Conservation (phyloP, 306 rosid species). For the Lupinus albus region DNA sequence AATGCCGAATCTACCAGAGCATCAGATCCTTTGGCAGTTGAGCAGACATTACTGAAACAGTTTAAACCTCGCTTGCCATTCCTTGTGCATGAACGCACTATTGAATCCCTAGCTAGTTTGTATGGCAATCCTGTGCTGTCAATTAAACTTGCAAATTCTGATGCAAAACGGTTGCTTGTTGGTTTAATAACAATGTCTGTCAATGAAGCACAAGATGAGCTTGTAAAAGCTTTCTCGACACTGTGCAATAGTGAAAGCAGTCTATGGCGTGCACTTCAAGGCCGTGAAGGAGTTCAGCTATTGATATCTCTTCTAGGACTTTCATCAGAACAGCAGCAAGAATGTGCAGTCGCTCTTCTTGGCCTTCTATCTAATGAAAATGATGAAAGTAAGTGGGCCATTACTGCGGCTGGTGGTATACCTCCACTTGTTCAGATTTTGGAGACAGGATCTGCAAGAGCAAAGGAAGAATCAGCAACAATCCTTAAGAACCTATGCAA, state of each 20-base stretch:
- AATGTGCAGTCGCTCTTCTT: slow-evolving; percentile 95
- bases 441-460: slow-evolving; percentile 92
- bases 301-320: slow-evolving; percentile 96
- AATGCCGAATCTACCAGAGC: slow-evolving; percentile 83
- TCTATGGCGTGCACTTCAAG: slow-evolving; percentile 90
- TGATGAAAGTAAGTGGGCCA: slow-evolving; percentile 98
- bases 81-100: slow-evolving; percentile 92
- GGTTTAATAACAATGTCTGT: slow-evolving; percentile 96
- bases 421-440: slow-evolving; percentile 99
- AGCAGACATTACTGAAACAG: slow-evolving; percentile 83
- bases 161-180: slow-evolving; percentile 92
- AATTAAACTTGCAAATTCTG: slow-evolving; percentile 71
- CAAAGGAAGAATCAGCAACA: slow-evolving; percentile 97
- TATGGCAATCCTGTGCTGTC: slow-evolving; percentile 81
- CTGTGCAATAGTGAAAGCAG: slow-evolving; percentile 84
- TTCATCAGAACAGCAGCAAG: slow-evolving; percentile 98
- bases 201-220: slow-evolving; percentile 93
- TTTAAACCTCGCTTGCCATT: slow-evolving; percentile 70
- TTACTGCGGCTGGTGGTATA: slow-evolving; percentile 99
- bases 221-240: slow-evolving; percentile 71
- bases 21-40: slow-evolving; percentile 76
- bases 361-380: slow-evolving; percentile 86
- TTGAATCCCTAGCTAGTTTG: slow-evolving; percentile 96
- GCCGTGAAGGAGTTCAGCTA: slow-evolving; percentile 95
- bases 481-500: slow-evolving; percentile 95